Percentiles rank a stretch among this genome's conserved stretches.
phyloP scores from a whole-genome alignment of 2,329 filamentous ascomycete species.

The Juglanconis juglandina region DNA sequence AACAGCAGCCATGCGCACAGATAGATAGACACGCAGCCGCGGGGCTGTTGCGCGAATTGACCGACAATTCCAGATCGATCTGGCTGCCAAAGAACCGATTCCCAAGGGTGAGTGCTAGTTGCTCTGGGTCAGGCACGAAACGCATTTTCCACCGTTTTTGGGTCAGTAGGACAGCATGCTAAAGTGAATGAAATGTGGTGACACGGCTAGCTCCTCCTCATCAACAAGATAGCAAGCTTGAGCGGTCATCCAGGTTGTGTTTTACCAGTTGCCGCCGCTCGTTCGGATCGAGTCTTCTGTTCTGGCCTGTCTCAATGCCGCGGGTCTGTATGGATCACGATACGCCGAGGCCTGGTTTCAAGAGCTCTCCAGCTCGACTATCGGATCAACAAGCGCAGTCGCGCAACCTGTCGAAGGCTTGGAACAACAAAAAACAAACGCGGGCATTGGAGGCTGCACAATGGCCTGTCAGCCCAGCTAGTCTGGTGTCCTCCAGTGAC shows the following conservation, averaged over 20 bases:
- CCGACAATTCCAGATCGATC: background rate
- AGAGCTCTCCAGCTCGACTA: background rate
- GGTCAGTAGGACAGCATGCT: slow-evolving; percentile 2
- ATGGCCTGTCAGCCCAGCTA: background rate
- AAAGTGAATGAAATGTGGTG: background rate
- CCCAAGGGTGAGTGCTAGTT: too few relatives aligned
- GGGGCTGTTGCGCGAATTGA: background rate
- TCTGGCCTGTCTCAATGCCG: background rate
- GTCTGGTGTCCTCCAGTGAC: background rate
- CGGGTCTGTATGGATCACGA: slow-evolving; percentile 3
- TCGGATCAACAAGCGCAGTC: background rate
- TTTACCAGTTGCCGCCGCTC: slow-evolving; percentile 1
- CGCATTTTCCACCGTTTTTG: too few relatives aligned
- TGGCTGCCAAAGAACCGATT: background rate
- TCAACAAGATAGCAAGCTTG: background rate
- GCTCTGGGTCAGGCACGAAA: too few relatives aligned
- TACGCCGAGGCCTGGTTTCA: slow-evolving; percentile 16
- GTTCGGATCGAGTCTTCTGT: background rate
- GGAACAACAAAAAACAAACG: background rate
- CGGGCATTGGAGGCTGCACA: background rate
- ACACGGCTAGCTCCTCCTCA: background rate
- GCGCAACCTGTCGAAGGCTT: background rate
- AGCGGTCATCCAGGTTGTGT: background rate
- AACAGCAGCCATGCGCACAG: background rate
- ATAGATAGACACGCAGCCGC: background rate